phyloP scores from a whole-genome alignment of 352 stramenopile genomes.

The Phytopythium montanum region DNA sequence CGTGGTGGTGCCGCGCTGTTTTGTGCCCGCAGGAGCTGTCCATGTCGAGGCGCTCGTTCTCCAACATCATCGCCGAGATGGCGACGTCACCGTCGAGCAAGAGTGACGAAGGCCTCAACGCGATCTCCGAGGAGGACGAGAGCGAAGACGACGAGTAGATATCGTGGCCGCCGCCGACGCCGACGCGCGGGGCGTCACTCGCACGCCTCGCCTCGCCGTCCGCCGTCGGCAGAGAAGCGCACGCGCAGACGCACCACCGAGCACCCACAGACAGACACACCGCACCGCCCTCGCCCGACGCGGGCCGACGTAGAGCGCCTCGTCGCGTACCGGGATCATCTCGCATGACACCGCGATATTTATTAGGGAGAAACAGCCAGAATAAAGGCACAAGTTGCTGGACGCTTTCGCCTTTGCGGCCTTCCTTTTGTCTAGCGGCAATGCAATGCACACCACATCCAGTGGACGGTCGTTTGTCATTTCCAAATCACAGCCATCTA shows the following conservation, averaged over 20 bases:
- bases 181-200: not conserved
- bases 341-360: conserved; percentile 30
- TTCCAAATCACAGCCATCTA: conserved; percentile 8
- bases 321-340: conserved; percentile 7
- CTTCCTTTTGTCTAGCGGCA: not conserved
- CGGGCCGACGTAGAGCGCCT: conserved; percentile 18
- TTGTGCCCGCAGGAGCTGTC: conserved; percentile 42
- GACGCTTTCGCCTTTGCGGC: not conserved
- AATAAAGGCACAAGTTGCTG: not conserved
- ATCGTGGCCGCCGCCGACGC: not conserved
- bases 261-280: conserved; percentile 2
- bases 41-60: conserved; percentile 53
- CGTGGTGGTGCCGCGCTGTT: not conserved
- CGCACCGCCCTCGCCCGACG: conserved; percentile 5
- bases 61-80: conserved; percentile 55
- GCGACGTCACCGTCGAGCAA: conserved; percentile 56
- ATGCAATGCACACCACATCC: not conserved
- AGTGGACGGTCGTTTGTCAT: not conserved
- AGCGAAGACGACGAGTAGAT: conserved; percentile 18
- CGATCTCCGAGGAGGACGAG: conserved; percentile 63
- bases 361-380: conserved; percentile 20
- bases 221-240: not conserved
- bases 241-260: conserved; percentile 6
- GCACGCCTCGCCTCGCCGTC: not conserved
- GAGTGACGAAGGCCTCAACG: conserved; percentile 54